phyloP scores from a whole-genome alignment of 2,329 filamentous ascomycete genomes.

The Monilinia laxa region DNA sequence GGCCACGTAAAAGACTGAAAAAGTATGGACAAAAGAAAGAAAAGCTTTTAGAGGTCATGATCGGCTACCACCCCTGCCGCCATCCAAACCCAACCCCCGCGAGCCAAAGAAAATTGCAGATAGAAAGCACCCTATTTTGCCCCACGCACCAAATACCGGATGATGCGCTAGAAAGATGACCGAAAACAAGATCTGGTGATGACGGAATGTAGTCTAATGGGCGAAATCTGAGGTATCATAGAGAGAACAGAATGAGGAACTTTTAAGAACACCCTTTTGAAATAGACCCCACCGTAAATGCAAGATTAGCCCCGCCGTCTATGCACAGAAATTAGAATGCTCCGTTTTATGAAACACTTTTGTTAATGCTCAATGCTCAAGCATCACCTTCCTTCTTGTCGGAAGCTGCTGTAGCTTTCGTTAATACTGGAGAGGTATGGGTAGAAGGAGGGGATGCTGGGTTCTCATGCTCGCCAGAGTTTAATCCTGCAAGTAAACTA shows the following conservation, averaged over 20 bases:
- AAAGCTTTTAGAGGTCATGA: slow-evolving; percentile 21
- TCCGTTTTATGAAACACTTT: slow-evolving; percentile 42
- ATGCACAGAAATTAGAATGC: slow-evolving; percentile 48
- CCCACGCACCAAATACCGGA: slow-evolving; percentile 35
- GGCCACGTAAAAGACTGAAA: slow-evolving; percentile 18
- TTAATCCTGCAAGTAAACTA: slow-evolving; percentile 55
- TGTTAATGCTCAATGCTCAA: slow-evolving; percentile 37
- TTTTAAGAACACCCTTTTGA: slow-evolving; percentile 48
- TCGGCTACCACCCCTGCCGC: slow-evolving; percentile 1
- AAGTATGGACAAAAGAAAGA: slow-evolving; percentile 23
- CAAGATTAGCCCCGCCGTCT: slow-evolving; percentile 46
- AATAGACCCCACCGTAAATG: slow-evolving; percentile 46
- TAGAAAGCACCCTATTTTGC: slow-evolving; percentile 39
- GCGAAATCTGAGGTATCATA: slow-evolving; percentile 47
- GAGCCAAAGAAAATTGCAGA: slow-evolving; percentile 36
- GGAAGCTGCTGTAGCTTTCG: slow-evolving; percentile 59
- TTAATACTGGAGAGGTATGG: slow-evolving; percentile 62
- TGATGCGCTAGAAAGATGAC: slow-evolving; percentile 35
- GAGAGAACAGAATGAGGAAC: slow-evolving; percentile 44
- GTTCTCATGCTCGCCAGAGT: slow-evolving; percentile 54
- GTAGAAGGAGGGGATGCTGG: slow-evolving; percentile 70
- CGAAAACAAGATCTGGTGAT: slow-evolving; percentile 37
- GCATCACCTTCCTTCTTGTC: slow-evolving; percentile 54
- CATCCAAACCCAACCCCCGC: slow-evolving; percentile 32
- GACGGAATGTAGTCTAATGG: slow-evolving; percentile 41